Percentiles rank a stretch among this genome's conserved stretches.
These are phyloP conservation scores for Termitomyces sp. DNA, from an alignment of 768 basidiomycete species.

Conservation along the genomic window DNA sequence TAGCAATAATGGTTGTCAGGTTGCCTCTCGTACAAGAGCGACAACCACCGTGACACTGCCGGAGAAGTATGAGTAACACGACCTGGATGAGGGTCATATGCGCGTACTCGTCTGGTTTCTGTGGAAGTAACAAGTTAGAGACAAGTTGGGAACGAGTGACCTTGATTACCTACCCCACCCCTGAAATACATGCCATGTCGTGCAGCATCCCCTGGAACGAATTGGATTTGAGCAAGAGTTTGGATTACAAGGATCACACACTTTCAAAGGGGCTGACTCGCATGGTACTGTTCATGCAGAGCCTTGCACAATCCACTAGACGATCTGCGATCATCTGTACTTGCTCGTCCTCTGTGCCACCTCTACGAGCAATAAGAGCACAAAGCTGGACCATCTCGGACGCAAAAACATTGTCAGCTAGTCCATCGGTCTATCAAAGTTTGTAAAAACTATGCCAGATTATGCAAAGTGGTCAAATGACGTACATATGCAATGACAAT, in stretches of 20 bases:
- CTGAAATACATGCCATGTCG: conserved; percentile 61
- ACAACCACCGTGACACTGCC: conserved; percentile 69
- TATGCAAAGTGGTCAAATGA: not conserved
- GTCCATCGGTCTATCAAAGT: conserved; percentile 44
- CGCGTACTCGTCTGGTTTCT: conserved; percentile 83
- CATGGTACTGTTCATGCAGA: conserved; percentile 65
- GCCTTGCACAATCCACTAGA: conserved; percentile 63
- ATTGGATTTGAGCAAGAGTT: not conserved
- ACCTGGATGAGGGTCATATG: not conserved
- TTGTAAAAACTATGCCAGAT: not conserved
- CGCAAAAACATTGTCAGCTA: conserved; percentile 63
- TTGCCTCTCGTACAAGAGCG: conserved; percentile 63
- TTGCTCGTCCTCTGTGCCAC: conserved; percentile 54
- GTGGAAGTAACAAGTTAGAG: conserved; percentile 13
- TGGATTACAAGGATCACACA: conserved; percentile 27
- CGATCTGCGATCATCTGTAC: conserved; percentile 73
- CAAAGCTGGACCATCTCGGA: conserved; percentile 71
- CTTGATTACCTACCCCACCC: conserved; percentile 63
- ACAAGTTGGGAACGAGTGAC: conserved; percentile 8
- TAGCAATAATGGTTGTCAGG: conserved; percentile 27
- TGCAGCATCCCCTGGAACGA: conserved; percentile 53
- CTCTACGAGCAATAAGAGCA: conserved; percentile 55
- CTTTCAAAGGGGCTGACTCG: conserved; percentile 76
- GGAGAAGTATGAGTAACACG: conserved; percentile 12
- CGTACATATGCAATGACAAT: conserved; percentile 48